These are phyloP conservation scores for Mallotus nudiflorus DNA, from an alignment of 345 rosid species.

Conservation along the genomic window DNA sequence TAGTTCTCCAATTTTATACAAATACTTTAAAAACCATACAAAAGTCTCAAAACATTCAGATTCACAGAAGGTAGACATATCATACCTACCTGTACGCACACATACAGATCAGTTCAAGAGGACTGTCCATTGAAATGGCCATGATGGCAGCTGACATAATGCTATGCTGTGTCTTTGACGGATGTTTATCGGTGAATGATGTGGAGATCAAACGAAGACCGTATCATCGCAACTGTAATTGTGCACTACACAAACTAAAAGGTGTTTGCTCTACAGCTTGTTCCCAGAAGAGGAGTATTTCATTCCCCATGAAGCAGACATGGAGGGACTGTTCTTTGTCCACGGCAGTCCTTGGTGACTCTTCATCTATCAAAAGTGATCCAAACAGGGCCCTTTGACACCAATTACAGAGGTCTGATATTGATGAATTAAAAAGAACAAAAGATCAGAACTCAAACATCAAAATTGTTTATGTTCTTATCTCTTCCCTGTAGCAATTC, in stretches of 20 bases:
- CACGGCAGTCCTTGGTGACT: not conserved
- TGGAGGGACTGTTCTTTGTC: conserved; percentile 10
- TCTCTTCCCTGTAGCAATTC: too few species aligned
- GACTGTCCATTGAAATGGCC: too few species aligned
- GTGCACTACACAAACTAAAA: conserved; percentile 18
- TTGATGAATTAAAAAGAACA: too few species aligned
- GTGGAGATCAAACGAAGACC: conserved; percentile 21
- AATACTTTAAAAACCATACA: conserved; percentile 9
- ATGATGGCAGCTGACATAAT: conserved; percentile 11
- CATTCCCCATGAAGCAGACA: conserved; percentile 5
- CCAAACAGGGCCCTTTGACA: too few species aligned
- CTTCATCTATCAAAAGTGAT: not conserved
- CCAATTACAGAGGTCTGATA: too few species aligned
- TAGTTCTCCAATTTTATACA: not conserved
- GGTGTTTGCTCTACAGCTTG: too few species aligned
- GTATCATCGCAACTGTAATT: conserved; percentile 16
- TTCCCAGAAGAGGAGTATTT: too few species aligned
- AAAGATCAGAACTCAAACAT: too few species aligned
- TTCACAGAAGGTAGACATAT: not conserved
- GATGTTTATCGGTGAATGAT: conserved; percentile 8
- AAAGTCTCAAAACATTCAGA: not conserved
- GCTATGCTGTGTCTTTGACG: conserved; percentile 13
- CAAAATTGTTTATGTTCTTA: too few species aligned
- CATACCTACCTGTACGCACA: too few species aligned
- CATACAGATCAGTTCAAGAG: too few species aligned